Evolutionary conservation across 208 protist genomes (phyloP).

Genomic region (Naegleria lovaniensis): DNA sequence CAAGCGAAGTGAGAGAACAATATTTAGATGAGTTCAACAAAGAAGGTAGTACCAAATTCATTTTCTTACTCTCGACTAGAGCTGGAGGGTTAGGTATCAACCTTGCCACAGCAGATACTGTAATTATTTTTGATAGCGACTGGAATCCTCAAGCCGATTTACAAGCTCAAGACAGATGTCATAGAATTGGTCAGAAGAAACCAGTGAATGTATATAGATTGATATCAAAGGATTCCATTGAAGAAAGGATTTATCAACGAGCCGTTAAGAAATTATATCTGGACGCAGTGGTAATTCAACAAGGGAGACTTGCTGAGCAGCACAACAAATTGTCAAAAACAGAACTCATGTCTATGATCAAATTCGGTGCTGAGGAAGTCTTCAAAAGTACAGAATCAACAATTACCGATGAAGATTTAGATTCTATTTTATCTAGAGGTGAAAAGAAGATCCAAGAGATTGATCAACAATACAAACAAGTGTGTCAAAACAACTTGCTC

Average conservation of each 20-base stretch:
- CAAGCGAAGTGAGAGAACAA: conserved; percentile 51
- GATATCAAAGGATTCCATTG: conserved; percentile 90
- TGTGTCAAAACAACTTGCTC: conserved; percentile 73
- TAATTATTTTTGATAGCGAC: conserved; percentile 97
- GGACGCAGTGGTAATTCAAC: conserved; percentile 95
- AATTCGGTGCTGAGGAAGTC: conserved; percentile 93
- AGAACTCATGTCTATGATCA: conserved; percentile 93
- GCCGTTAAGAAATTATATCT: conserved; percentile 95
- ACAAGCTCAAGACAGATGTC: conserved; percentile 94
- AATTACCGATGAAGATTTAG: conserved; percentile 95
- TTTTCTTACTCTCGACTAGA: conserved; percentile 95
- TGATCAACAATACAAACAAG: conserved; percentile 64
- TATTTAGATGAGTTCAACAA: conserved; percentile 76
- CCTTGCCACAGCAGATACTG: conserved; percentile 93
- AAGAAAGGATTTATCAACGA: conserved; percentile 95
- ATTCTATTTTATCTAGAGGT: conserved; percentile 80
- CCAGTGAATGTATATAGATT: conserved; percentile 92
- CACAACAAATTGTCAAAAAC: conserved; percentile 70
- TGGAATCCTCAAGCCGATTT: conserved; percentile 98
- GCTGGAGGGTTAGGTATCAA: conserved; percentile 98
- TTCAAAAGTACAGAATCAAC: conserved; percentile 77
- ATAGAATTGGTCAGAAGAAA: conserved; percentile 96
- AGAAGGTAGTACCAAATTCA: conserved; percentile 75
- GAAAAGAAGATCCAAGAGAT: conserved; percentile 73
- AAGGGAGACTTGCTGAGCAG: conserved; percentile 65